Evolutionary conservation across 2,329 filamentous ascomycete genomes (phyloP), one percentile per base, ranked within the genome.

Genomic region (Hortaea sp.): DNA sequence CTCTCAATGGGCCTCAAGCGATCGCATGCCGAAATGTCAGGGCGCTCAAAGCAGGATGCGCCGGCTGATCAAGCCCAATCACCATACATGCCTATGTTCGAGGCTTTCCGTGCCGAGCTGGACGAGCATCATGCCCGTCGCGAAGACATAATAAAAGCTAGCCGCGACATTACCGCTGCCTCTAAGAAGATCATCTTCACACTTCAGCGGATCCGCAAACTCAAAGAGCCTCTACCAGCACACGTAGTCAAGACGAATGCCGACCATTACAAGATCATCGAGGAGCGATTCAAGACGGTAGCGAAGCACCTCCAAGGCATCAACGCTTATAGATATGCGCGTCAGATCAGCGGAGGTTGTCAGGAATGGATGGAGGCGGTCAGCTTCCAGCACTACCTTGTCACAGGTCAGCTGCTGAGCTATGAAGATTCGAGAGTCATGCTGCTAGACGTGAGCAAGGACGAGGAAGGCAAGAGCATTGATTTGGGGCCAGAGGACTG

Each of bases 101-200:
- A 87, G 65, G 70, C 66, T 6, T 95, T 97, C 64, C 83, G 89
- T 43, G 76, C 84, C 59, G 89, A 95, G 67, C 74, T 98, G 29
- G 92, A 98, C 61, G 81, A 92, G 67, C 90, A 97, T 63, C 87
- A 98, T 66, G 92, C 97, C 67, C 82, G 92, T 11, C 78, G 88
- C 47, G 89, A 95, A 69, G 79, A 84, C 44, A 81, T 95, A 56
- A 85, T 94, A 61, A 98, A 97, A 71, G 84, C 82, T 2, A 94
- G 87, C 6, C 76, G 90, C 51, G 92, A 98, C 65, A 85, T 98
- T 48, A 98, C 92, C 5, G 88, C 88, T 0, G 73, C 88, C 45
- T 95, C 88, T 68, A 98, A 98, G 74, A 98, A 97, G 71, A 94
- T 97, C 88, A 92, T 92, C 56, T 92, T 92, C 65, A 78, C 85